These are phyloP conservation scores for Rutidosis leptorrhynchoides DNA, from an alignment of 129 eudicot species.

Conservation along the genomic window DNA sequence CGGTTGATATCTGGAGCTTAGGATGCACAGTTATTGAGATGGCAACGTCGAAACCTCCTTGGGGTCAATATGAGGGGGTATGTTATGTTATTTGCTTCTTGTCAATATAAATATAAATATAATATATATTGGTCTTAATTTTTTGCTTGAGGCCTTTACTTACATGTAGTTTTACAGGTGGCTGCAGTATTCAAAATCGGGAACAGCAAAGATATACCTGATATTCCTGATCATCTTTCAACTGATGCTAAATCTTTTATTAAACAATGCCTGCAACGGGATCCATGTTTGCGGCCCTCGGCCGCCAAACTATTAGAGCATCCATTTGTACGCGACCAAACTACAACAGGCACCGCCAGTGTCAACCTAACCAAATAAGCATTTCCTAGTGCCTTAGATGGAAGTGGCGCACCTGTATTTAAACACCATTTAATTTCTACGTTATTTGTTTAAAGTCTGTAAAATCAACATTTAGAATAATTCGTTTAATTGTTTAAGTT, in stretches of 20 bases:
- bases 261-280: constrained; percentile 72
- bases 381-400: constrained; percentile 65
- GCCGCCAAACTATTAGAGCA: constrained; percentile 64
- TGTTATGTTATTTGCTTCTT: neutral
- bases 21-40: constrained; percentile 95
- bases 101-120: too few relatives aligned
- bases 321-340: constrained; percentile 78
- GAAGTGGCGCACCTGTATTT: constrained; percentile 74
- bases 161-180: constrained; percentile 43
- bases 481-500: too few relatives aligned
- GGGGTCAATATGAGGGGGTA: constrained; percentile 98
- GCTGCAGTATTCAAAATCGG: constrained; percentile 98
- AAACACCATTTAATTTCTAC: neutral
- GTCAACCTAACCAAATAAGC: constrained; percentile 58
- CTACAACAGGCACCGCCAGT: constrained; percentile 46
- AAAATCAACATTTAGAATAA: neutral
- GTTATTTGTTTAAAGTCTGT: neutral
- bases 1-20: constrained; percentile 97
- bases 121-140: too few relatives aligned
- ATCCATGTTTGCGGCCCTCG: constrained; percentile 73
- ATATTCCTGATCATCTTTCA: constrained; percentile 78
- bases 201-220: constrained; percentile 92
- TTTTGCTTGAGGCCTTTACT: neutral
- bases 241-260: constrained; percentile 69
- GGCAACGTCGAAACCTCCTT: constrained; percentile 95